Evolutionary conservation across 306 rosid genomes (phyloP), one percentile per base, ranked within the genome.

Genomic region (Medicago arabica): DNA sequence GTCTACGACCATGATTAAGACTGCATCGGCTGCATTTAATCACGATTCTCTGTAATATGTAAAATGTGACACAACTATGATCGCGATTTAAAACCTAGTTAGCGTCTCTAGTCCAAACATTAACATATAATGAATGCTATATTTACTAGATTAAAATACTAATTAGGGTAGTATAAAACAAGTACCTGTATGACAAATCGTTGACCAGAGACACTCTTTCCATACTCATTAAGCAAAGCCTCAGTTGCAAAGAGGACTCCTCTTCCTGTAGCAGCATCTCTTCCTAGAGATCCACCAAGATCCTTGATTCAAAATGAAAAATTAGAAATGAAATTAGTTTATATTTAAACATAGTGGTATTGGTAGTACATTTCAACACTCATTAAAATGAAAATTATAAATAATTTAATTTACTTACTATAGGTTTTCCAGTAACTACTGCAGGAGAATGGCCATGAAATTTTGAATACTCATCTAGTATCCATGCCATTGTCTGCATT

Each of bases 401-500:
- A 69, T 1, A 51, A n/a, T 0, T 40, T 34, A 31, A 31, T 61
- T 31, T 7, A 77, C 97, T 87, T 69, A 94, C 98, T 25, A 69
- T 84, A 21, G 98, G 98, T 77, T 94, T 94, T 58, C 98, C 97
- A 3, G 98, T 94, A 71, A 94, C 98, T 25, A 94, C 88, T 12
- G 98, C 97, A 14, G 97, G 96, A 14, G 98, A 90, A 71, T 94
- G 78, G 43, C 98, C 98, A 77, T 94, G 98, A 69, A 94, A 94
- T 84, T 94, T 94, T 44, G 98, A 92, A 83, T 94, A 94, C 78
- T 94, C 98, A 68, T 94, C 98, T 15, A 92, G 72, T 75, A 94
- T 94, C 98, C 98, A 94, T 62, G 98, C 98, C 98, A 94, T 94
- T 47, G 98, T 94, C 98, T 94, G 74, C 80, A 78, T n/a, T 36